These are phyloP conservation scores for Extremus antarcticus DNA, from an alignment of 495 filamentous ascomycete genomes.

Conservation along the genomic window DNA sequence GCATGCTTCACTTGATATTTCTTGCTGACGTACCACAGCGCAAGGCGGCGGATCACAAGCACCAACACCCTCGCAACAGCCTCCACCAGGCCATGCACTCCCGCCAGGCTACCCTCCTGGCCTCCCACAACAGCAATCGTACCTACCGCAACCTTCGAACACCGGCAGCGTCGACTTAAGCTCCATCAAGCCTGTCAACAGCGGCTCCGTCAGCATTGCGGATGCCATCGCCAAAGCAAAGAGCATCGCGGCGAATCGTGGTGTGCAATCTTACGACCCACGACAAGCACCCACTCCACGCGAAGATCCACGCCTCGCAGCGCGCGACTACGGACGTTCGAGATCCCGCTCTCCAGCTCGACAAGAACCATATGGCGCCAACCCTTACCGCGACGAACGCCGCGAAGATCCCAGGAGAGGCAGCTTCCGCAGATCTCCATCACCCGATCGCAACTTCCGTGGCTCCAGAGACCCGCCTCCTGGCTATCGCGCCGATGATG, in stretches of 20 bases:
- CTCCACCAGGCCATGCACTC: constrained; percentile 29
- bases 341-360: constrained; percentile 57
- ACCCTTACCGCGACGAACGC: constrained; percentile 68
- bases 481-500: constrained; percentile 28
- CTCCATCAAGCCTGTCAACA: constrained; percentile 59
- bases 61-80: constrained; percentile 20
- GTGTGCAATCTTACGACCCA: constrained; percentile 37
- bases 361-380: constrained; percentile 51
- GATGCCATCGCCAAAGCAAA: constrained; percentile 67
- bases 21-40: not conserved
- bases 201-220: constrained; percentile 59
- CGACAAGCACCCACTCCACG: constrained; percentile 17
- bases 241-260: constrained; percentile 59
- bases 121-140: constrained; percentile 7
- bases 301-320: constrained; percentile 31
- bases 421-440: constrained; percentile 31
- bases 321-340: constrained; percentile 46
- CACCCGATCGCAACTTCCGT: constrained; percentile 31
- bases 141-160: constrained; percentile 54
- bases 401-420: constrained; percentile 46
- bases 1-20: not conserved
- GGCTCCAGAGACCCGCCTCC: constrained; percentile 27
- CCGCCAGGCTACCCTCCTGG: constrained; percentile 6
- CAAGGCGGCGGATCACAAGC: constrained; percentile 25
- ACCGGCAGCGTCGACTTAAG: constrained; percentile 65